Base-by-base conservation (phyloP, 441 rosid species). In the Biscutella laevigata region DNA sequence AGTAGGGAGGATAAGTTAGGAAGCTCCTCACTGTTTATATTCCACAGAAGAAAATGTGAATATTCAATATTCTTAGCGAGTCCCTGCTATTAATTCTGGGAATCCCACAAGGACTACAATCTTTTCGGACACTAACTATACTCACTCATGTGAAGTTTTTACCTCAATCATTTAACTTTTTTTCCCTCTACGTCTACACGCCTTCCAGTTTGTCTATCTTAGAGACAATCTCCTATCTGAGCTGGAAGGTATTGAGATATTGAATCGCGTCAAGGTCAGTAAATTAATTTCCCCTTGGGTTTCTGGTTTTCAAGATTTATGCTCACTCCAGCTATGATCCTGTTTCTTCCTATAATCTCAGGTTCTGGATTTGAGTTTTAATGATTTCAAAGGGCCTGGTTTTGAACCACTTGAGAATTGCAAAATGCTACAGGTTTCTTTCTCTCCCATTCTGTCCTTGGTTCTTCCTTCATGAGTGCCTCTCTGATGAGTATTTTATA, bases 341-440 rank as follows among this genome's bases (percentile, higher is more conserved):
- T 13, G 29, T 27, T 46, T 26, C 36, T 34, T 62, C 5, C 57
- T 53, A 48, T 78, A n/a, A 66, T 67, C 37, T n/a, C 75, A 88
- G 99, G 99, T 92, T 70, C 85, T 92, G 59, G 99, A 92, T 77
- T 77, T 92, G 82, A 88, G 99, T 75, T 92, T 88, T 75, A 92
- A 88, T 80, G 99, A 92, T 69, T 92, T 92, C 71, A 92, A 88
- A 76, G 99, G 99, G 55, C 95, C 99, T 45, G 97, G 85, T 39
- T 92, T 92, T 77, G 99, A 92, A 63, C 99, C 99, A 53, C 95
- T 92, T 27, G 92, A 69, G 70, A 86, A 82, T 74, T 92, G 97
- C 80, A 84, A 81, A 72, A 77, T 78, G 59, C 74, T 92, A 30
- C 99, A 92, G 95, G 99, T 86, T 74, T 58, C 21, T 73, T 56